A percentile compares a stretch with the other conserved stretches of the same genome.
Conservation (phyloP, 108 stramenopile genomes). For the Conticribra guillardii region DNA sequence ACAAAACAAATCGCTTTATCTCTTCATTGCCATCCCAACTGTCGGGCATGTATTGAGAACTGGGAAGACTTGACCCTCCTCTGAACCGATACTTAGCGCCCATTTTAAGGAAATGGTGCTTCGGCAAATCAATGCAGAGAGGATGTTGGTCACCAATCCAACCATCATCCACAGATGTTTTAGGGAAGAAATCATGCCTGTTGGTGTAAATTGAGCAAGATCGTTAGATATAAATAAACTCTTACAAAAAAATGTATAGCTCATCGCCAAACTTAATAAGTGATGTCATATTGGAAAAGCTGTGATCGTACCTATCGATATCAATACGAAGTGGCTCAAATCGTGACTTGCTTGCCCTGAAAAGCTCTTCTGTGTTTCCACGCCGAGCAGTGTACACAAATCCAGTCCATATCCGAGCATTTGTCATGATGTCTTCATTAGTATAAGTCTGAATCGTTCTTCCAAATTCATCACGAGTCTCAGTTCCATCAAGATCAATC, state of each 20-base stretch:
- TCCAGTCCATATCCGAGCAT: constrained; percentile 49
- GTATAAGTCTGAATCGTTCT: constrained; percentile 29
- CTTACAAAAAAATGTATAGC: background rate
- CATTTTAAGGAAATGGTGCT: constrained; percentile 51
- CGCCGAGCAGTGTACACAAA: constrained; percentile 25
- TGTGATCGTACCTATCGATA: constrained; percentile 18
- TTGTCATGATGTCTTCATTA: constrained; percentile 34
- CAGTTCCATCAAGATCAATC: constrained; percentile 46
- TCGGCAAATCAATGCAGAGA: constrained; percentile 40
- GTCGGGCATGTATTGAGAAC: constrained; percentile 7
- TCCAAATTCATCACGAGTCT: constrained; percentile 11
- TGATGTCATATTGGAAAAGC: constrained; percentile 59
- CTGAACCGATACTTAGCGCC: constrained; percentile 39
- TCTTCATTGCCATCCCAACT: constrained; percentile 36
- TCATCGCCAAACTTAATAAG: too few relatives aligned
- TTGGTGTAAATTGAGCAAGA: background rate
- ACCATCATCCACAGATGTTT: constrained; percentile 21
- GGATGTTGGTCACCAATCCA: constrained; percentile 42
- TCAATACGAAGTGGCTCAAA: constrained; percentile 35
- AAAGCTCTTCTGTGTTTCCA: constrained; percentile 37
- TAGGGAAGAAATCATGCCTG: constrained; percentile 43
- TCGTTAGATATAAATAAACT: background rate
- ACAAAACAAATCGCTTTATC: constrained; percentile 29
- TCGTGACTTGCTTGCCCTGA: constrained; percentile 8
- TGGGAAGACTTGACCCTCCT: constrained; percentile 28